Percentiles rank a stretch among this genome's conserved stretches.
Conservation (phyloP, 2,329 filamentous ascomycete genomes). For the Phoma sp. region DNA sequence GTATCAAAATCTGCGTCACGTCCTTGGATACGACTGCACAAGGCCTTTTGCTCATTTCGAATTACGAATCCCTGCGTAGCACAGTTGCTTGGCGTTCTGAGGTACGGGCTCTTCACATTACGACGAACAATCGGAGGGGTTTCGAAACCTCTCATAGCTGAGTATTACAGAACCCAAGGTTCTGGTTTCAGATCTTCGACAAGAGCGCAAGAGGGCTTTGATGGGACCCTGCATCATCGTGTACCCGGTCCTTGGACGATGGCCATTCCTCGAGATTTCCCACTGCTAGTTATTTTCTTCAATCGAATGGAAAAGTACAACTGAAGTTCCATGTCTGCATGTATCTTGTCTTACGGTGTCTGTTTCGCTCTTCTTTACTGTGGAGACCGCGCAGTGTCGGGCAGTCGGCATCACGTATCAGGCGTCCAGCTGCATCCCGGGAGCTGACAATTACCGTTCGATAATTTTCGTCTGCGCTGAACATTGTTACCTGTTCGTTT, state of each 20-base stretch:
- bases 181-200: too few relatives aligned
- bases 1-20: background rate
- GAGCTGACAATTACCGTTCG: background rate
- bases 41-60: background rate
- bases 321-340: background rate
- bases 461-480: background rate
- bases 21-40: background rate
- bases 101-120: background rate
- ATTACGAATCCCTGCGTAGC: background rate
- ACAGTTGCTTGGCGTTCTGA: background rate
- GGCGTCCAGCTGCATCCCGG: background rate
- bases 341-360: background rate
- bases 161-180: background rate
- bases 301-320: background rate
- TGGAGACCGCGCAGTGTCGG: background rate
- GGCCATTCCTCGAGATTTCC: too few relatives aligned
- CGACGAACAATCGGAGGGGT: background rate
- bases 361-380: background rate
- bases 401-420: background rate
- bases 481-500: too few relatives aligned
- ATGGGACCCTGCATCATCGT: background rate
- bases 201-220: too few relatives aligned
- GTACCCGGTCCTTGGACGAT: background rate
- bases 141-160: background rate
- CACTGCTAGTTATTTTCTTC: background rate